These are phyloP conservation scores for Rhizopogon rudus DNA, from an alignment of 768 basidiomycete genomes.

Conservation along the genomic window DNA sequence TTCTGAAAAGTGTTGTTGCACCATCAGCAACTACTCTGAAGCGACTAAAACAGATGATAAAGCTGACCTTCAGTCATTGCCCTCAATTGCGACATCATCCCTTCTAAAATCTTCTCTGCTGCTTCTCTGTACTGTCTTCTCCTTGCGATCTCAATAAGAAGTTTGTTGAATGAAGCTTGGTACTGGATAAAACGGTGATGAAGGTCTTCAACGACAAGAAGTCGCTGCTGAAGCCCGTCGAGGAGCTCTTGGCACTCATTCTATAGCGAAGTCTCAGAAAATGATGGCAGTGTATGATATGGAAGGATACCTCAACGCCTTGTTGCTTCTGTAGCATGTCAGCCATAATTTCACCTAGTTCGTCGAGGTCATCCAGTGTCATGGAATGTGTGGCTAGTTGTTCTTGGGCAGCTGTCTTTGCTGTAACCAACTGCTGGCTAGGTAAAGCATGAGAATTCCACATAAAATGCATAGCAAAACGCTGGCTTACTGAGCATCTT, in stretches of 20 bases:
- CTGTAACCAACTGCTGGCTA: constrained; percentile 48
- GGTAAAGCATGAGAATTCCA: neutral
- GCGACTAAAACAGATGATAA: neutral
- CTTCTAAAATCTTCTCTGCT: constrained; percentile 57
- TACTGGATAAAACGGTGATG: constrained; percentile 65
- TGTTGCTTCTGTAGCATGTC: constrained; percentile 73
- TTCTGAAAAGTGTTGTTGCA: constrained; percentile 36
- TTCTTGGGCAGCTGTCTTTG: constrained; percentile 38
- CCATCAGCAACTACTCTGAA: neutral
- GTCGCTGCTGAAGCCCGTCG: constrained; percentile 51
- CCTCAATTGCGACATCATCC: constrained; percentile 61
- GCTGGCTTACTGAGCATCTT: constrained; percentile 44
- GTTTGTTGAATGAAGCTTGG: constrained; percentile 66
- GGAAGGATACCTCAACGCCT: constrained; percentile 51
- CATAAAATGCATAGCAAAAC: neutral
- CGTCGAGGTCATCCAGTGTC: constrained; percentile 63
- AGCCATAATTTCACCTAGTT: constrained; percentile 73
- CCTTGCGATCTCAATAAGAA: constrained; percentile 69
- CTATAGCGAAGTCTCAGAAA: constrained; percentile 25
- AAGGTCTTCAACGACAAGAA: constrained; percentile 58
- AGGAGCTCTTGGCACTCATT: constrained; percentile 49
- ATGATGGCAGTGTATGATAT: neutral
- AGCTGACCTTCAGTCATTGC: constrained; percentile 61
- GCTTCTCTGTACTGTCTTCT: constrained; percentile 63
- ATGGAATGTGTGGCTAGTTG: constrained; percentile 45